These are phyloP conservation scores for Skeletonema marinoi DNA, from an alignment of 108 stramenopile species.

Conservation along the genomic window DNA sequence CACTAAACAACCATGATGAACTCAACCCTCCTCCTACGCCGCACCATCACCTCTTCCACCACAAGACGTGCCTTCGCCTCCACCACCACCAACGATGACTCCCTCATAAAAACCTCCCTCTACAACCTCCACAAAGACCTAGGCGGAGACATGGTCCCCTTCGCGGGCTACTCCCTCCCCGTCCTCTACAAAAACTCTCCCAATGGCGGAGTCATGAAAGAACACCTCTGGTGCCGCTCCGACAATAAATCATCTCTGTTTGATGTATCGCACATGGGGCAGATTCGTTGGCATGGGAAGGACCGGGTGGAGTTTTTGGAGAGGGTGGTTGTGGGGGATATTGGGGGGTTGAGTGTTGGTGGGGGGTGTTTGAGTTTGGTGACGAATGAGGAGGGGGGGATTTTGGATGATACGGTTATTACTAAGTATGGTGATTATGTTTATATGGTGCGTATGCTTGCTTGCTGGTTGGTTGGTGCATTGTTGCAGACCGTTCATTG, in stretches of 20 bases:
- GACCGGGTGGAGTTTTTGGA: constrained; percentile 91
- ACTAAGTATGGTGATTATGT: constrained; percentile 88
- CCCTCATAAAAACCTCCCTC: constrained; percentile 85
- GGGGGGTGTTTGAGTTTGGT: constrained; percentile 88
- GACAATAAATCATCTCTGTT: constrained; percentile 87
- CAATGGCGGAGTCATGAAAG: constrained; percentile 95
- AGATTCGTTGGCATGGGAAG: constrained; percentile 96
- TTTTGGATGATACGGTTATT: constrained; percentile 98
- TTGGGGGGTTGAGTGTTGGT: constrained; percentile 73
- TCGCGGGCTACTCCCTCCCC: constrained; percentile 98
- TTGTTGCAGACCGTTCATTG: too few species aligned
- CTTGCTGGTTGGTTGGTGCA: too few species aligned
- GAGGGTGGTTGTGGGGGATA: constrained; percentile 91
- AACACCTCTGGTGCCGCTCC: constrained; percentile 92
- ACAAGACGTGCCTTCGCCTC: constrained; percentile 4
- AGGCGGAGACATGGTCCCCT: constrained; percentile 98
- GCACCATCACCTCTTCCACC: not conserved
- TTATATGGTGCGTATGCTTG: constrained; percentile 66
- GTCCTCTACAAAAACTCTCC: constrained; percentile 87
- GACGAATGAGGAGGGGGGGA: constrained; percentile 94
- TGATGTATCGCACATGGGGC: constrained; percentile 99
- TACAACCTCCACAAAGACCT: constrained; percentile 89
- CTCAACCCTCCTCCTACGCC: not conserved
- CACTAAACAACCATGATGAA: not conserved
- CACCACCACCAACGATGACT: not conserved